These are phyloP conservation scores for Xylaria arbuscula DNA, from an alignment of 2,329 filamentous ascomycete species.

Conservation along the genomic window DNA sequence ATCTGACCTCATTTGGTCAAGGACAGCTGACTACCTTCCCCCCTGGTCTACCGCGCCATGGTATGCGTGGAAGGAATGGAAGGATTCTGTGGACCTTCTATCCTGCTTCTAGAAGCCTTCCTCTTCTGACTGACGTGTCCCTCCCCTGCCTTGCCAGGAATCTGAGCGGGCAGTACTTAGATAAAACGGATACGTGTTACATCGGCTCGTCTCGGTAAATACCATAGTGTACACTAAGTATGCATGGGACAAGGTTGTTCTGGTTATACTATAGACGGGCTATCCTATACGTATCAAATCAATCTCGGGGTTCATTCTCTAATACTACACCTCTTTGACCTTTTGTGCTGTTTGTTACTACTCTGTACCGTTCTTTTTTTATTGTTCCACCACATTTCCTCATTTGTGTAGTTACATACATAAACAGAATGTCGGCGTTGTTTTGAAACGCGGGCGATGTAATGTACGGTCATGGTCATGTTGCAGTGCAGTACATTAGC, in stretches of 20 bases:
- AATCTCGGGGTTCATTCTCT: background rate
- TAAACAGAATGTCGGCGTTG: background rate
- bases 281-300: background rate
- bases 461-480: background rate
- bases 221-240: no score
- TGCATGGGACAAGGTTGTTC: background rate
- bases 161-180: background rate
- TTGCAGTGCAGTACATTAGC: background rate
- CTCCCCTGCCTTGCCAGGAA: background rate
- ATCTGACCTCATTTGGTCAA: constrained; percentile 10
- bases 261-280: background rate
- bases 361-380: background rate
- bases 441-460: constrained; percentile 1
- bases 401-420: background rate
- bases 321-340: background rate
- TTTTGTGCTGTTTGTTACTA: no score
- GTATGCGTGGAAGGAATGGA: constrained; percentile 37
- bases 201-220: background rate
- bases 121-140: constrained; percentile 26
- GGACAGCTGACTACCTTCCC: constrained; percentile 16
- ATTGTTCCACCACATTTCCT: background rate
- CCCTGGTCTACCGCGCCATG: constrained; percentile 8
- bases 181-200: background rate
- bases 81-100: constrained; percentile 21
- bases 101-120: constrained; percentile 41